A percentile compares a stretch with the other conserved stretches of the same genome.
Conservation (phyloP, 345 rosid genomes). For the Eucalyptus sp. region DNA sequence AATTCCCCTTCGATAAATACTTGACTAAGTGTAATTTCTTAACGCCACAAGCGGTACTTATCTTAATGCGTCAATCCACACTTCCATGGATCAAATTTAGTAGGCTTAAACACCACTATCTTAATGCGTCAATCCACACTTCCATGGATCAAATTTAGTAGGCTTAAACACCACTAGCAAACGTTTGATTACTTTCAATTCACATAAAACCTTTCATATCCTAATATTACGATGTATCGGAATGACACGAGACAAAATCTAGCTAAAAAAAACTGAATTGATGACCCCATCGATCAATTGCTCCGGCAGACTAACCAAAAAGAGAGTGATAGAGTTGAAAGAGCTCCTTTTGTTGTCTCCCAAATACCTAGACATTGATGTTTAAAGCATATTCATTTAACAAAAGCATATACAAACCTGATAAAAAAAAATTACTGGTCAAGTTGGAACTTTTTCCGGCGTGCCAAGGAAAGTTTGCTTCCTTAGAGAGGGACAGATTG, state of each 20-base stretch:
- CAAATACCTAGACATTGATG: neutral
- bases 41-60: neutral
- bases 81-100: neutral
- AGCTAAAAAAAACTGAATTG: neutral
- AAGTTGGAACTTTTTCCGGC: neutral
- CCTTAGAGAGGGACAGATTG: neutral
- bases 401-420: neutral
- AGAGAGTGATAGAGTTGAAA: neutral
- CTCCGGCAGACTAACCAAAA: neutral
- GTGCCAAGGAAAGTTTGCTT: neutral
- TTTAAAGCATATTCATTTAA: neutral
- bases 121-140: neutral
- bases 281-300: neutral
- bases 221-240: fast-evolving
- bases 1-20: neutral
- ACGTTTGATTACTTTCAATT: neutral
- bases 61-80: neutral
- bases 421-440: neutral
- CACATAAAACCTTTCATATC: neutral
- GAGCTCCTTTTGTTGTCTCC: neutral
- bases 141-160: neutral
- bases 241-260: neutral
- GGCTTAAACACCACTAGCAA: neutral
- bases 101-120: neutral
- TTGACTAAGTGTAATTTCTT: neutral